Percentiles rank a stretch among this genome's conserved stretches.
These are phyloP conservation scores for Spatholobus suberectus DNA, from an alignment of 306 rosid species.

Conservation along the genomic window DNA sequence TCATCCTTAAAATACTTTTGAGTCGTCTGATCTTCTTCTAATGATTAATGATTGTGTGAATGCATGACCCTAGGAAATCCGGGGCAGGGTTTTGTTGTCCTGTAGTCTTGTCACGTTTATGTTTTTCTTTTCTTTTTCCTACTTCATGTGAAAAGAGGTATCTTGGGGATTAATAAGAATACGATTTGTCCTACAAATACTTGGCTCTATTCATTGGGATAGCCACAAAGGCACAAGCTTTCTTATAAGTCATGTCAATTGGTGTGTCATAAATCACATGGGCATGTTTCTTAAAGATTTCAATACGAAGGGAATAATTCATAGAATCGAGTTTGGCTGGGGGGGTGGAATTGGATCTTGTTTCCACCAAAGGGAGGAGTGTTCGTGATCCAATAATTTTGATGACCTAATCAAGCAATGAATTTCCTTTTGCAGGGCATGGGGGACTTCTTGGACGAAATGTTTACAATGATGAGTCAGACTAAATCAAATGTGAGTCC, in stretches of 20 bases:
- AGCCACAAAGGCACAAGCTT: conserved; percentile 1
- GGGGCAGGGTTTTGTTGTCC: conserved; percentile 4
- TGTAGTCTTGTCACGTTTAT: conserved; percentile 10
- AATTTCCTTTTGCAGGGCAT: conserved; percentile 71
- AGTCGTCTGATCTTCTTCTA: not conserved
- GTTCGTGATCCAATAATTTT: conserved; percentile 28
- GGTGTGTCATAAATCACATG: conserved; percentile 37
- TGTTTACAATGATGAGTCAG: conserved; percentile 91
- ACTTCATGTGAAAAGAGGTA: not conserved
- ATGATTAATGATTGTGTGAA: not conserved
- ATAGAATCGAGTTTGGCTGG: conserved; percentile 27
- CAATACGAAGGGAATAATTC: conserved; percentile 17
- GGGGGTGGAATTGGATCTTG: conserved; percentile 32
- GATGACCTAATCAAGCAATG: conserved; percentile 22
- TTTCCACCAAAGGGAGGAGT: not conserved
- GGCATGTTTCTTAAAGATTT: conserved; percentile 13
- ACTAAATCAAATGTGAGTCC: conserved; percentile 72
- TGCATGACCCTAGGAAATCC: not conserved
- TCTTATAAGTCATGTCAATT: not conserved
- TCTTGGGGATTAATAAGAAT: conserved; percentile 3
- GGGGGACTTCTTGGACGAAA: conserved; percentile 90
- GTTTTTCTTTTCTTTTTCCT: not conserved
- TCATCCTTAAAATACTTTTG: not conserved
- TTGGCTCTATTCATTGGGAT: conserved; percentile 10
- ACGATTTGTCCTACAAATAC: not conserved